phyloP scores from a whole-genome alignment of 257 asterid genomes.

The Solanum chmielewskii region DNA sequence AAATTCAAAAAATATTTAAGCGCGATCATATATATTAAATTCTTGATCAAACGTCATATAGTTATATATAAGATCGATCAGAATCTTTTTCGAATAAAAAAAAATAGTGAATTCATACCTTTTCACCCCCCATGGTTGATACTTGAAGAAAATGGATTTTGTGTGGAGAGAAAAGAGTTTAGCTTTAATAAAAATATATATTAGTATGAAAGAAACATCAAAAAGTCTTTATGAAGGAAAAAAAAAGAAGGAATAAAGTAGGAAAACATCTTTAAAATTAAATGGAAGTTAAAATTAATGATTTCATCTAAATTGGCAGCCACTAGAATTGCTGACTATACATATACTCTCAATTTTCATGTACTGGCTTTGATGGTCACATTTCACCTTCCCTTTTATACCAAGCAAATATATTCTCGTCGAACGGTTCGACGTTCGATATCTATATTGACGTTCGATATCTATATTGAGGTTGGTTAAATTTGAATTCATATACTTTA shows the following conservation, averaged over 20 bases:
- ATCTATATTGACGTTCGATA: no score
- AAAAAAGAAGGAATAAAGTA: not conserved
- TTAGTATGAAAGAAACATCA: not conserved
- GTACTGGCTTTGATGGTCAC: not conserved
- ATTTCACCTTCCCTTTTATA: not conserved
- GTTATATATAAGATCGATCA: not conserved
- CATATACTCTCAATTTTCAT: not conserved
- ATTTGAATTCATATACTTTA: not conserved
- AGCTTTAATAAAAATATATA: not conserved
- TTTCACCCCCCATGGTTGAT: not conserved
- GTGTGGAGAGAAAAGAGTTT: not conserved
- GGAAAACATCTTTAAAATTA: not conserved
- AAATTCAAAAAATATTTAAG: no score
- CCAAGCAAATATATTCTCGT: not conserved
- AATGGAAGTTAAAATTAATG: not conserved
- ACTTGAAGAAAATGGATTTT: not conserved
- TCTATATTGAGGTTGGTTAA: accelerated
- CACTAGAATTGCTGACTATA: not conserved
- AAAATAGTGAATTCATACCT: not conserved
- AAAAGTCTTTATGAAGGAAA: not conserved
- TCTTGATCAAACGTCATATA: not conserved
- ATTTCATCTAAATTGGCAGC: not conserved
- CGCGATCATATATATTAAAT: not conserved
- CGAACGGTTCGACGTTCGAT: accelerated
- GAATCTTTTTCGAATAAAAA: not conserved